Evolutionary conservation across 2,329 filamentous ascomycete species (phyloP).

Genomic region (Cladosporium velox): DNA sequence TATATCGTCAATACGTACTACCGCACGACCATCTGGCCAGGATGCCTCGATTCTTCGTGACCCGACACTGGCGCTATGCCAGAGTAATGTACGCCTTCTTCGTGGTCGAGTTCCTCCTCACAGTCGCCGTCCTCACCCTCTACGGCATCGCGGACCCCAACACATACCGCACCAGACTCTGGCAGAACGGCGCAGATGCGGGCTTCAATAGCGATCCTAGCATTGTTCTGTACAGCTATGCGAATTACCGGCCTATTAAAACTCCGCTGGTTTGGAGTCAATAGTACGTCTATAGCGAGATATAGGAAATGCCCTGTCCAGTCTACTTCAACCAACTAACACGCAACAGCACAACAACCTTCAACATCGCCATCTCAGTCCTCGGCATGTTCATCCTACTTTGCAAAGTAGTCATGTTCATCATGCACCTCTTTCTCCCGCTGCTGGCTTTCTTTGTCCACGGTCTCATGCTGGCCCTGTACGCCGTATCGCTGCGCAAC

Average conservation of each 20-base stretch:
- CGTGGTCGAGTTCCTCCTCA: constrained; percentile 64
- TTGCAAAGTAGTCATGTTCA: constrained; percentile 66
- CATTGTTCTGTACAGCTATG: constrained; percentile 70
- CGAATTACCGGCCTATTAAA: constrained; percentile 65
- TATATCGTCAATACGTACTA: background rate
- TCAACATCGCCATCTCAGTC: constrained; percentile 75
- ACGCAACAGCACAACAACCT: constrained; percentile 65
- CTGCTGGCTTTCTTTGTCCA: constrained; percentile 63
- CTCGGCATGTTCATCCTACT: constrained; percentile 75
- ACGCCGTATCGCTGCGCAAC: constrained; percentile 66
- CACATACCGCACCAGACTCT: constrained; percentile 70
- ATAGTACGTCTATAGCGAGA: constrained; percentile 59
- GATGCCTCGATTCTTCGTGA: constrained; percentile 20
- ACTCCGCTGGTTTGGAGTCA: constrained; percentile 72
- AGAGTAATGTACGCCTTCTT: constrained; percentile 59
- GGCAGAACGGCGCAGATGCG: constrained; percentile 70
- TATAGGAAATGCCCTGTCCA: constrained; percentile 7
- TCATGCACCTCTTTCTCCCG: constrained; percentile 72
- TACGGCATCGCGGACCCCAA: constrained; percentile 74
- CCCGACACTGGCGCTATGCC: constrained; percentile 53
- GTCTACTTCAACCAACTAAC: background rate
- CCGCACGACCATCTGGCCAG: background rate
- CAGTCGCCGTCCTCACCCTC: constrained; percentile 67
- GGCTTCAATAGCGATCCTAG: constrained; percentile 74
- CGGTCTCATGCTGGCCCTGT: constrained; percentile 60